Evolutionary conservation across 352 stramenopile species (phyloP).

Genomic region (Discostella stelligera): DNA sequence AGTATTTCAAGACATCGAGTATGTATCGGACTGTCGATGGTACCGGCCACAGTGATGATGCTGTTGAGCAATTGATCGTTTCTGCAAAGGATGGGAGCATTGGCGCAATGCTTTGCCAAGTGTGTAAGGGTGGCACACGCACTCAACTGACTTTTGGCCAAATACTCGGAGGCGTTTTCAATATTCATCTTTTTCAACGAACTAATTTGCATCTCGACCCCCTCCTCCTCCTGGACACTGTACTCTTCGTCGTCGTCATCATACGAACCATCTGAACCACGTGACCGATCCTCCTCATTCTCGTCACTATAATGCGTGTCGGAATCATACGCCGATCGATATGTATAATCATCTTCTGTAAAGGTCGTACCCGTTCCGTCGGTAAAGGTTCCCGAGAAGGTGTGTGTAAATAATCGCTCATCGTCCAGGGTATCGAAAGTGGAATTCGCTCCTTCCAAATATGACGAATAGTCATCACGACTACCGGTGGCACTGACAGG

Average conservation of each 20-base stretch:
- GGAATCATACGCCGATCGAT: constrained; percentile 17
- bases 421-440: constrained; percentile 31
- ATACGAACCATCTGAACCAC: constrained; percentile 5
- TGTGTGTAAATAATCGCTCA: constrained; percentile 34
- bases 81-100: constrained; percentile 45
- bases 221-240: constrained; percentile 38
- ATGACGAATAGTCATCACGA: constrained; percentile 21
- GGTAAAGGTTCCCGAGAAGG: constrained; percentile 34
- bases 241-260: constrained; percentile 15
- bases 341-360: constrained; percentile 33
- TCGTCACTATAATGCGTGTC: constrained; percentile 18
- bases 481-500: background rate
- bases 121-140: constrained; percentile 76
- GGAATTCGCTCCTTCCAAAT: constrained; percentile 11
- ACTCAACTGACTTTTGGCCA: constrained; percentile 56
- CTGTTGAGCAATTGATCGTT: constrained; percentile 53
- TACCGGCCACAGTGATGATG: constrained; percentile 45
- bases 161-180: constrained; percentile 46
- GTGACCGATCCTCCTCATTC: constrained; percentile 11
- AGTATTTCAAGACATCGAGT: constrained; percentile 78
- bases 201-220: constrained; percentile 52
- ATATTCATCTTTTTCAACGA: constrained; percentile 52
- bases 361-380: constrained; percentile 20
- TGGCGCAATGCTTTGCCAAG: constrained; percentile 73
- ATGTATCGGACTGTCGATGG: constrained; percentile 62